Evolutionary conservation across 208 protist genomes (phyloP).

Genomic region (Acanthamoeba royreba): DNA sequence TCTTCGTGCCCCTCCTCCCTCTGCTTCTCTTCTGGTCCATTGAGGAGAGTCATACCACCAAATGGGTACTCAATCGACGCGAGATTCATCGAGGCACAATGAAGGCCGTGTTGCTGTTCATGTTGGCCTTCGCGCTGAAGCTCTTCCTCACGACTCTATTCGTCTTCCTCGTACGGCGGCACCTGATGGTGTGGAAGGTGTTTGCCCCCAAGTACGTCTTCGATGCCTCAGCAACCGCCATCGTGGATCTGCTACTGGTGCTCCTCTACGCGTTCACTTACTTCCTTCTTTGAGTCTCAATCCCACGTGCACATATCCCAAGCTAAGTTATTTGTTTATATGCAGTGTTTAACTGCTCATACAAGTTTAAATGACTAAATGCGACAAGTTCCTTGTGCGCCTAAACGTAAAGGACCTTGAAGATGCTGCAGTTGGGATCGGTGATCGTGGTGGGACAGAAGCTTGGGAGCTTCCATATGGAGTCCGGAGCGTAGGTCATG

Average conservation of each 20-base stretch:
- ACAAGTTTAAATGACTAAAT: no score
- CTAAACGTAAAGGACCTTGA: no score
- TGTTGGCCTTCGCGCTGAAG: slow-evolving; percentile 52
- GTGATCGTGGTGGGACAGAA: no score
- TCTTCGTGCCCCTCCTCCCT: slow-evolving; percentile 55
- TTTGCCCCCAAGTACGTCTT: slow-evolving; percentile 72
- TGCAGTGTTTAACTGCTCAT: no score
- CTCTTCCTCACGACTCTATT: slow-evolving; percentile 20
- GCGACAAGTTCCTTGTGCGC: no score
- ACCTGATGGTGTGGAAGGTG: slow-evolving; percentile 73
- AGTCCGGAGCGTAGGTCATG: no score
- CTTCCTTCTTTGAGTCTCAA: not conserved
- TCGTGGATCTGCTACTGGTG: slow-evolving; percentile 8
- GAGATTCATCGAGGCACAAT: not conserved
- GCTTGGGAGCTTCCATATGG: no score
- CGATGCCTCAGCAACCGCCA: slow-evolving; percentile 41
- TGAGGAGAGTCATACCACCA: no score
- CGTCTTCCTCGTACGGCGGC: slow-evolving; percentile 55
- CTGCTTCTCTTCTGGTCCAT: not conserved
- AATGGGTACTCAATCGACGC: not conserved
- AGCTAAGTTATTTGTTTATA: no score
- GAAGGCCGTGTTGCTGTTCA: not conserved
- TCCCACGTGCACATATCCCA: no score
- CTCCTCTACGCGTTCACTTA: not conserved
- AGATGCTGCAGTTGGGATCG: no score